These are phyloP conservation scores for Pyrenophora seminiperda DNA, from an alignment of 2,329 filamentous ascomycete species.

Conservation along the genomic window DNA sequence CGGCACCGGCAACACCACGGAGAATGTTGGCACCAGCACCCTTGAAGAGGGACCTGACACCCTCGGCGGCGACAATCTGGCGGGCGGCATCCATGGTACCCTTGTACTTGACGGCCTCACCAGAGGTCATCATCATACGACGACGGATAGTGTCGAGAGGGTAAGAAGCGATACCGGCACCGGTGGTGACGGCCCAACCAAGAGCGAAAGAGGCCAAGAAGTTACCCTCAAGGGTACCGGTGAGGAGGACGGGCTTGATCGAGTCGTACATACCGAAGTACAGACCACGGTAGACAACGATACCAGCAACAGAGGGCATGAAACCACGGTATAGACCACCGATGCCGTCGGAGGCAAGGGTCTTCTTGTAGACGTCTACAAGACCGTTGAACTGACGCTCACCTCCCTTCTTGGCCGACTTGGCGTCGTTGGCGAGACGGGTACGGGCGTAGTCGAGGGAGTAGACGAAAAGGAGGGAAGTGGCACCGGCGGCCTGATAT, in stretches of 20 bases:
- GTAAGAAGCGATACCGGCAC: conserved; percentile 99
- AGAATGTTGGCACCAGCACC: conserved; percentile 99
- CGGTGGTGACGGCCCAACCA: conserved; percentile 99
- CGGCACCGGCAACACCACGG: conserved; percentile 99
- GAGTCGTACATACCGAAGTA: conserved; percentile 99
- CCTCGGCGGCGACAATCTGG: conserved; percentile 95
- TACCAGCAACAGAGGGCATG: conserved; percentile 98
- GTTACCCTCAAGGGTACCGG: conserved; percentile 91
- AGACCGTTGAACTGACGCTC: conserved; percentile 99
- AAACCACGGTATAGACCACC: conserved; percentile 99
- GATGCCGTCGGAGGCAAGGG: conserved; percentile 96
- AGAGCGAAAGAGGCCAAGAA: conserved; percentile 99
- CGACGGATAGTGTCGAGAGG: conserved; percentile 99
- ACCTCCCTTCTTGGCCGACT: conserved; percentile 96
- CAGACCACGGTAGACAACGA: conserved; percentile 99
- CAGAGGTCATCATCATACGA: conserved; percentile 99
- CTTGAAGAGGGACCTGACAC: conserved; percentile 99
- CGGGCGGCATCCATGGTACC: conserved; percentile 91
- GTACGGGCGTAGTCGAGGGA: conserved; percentile 99
- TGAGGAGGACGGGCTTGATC: conserved; percentile 97
- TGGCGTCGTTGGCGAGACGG: conserved; percentile 99
- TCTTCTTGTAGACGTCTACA: conserved; percentile 99
- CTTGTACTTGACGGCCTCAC: conserved; percentile 99
- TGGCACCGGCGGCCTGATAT: conserved; percentile 88
- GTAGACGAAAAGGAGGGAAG: conserved; percentile 99